Evolutionary conservation across 2,329 filamentous ascomycete species (phyloP).

Genomic region (Celoporthe dispersa): DNA sequence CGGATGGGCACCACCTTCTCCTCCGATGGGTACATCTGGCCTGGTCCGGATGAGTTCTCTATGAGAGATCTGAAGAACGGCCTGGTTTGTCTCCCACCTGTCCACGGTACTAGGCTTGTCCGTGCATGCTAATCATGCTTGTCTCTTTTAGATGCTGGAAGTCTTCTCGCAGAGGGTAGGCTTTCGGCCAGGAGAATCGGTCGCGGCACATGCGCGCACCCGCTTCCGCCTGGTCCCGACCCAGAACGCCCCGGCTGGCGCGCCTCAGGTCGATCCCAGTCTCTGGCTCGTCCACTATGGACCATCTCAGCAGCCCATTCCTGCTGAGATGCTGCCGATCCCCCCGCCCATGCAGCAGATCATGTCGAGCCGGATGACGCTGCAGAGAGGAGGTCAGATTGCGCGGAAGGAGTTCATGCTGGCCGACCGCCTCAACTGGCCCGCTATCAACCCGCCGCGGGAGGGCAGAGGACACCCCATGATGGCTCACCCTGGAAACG

Average conservation of each 20-base stretch:
- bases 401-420: constrained; percentile 94
- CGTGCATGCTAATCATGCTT: constrained; percentile 7
- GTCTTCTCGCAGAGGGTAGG: constrained; percentile 83
- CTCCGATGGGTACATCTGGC: constrained; percentile 93
- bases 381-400: constrained; percentile 77
- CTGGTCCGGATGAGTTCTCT: constrained; percentile 76
- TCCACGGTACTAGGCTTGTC: not conserved
- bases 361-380: constrained; percentile 66
- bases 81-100: constrained; percentile 49
- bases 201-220: constrained; percentile 77
- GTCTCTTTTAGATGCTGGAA: constrained; percentile 75
- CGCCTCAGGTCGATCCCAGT: constrained; percentile 74
- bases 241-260: constrained; percentile 70
- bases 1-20: constrained; percentile 75
- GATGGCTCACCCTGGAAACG: constrained; percentile 50
- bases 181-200: constrained; percentile 75
- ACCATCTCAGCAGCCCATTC: constrained; percentile 73
- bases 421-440: constrained; percentile 87
- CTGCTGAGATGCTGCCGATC: constrained; percentile 68
- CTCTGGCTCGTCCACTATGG: constrained; percentile 94
- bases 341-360: constrained; percentile 63
- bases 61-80: constrained; percentile 71
- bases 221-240: constrained; percentile 79
- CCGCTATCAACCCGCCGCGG: constrained; percentile 73
- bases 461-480: constrained; percentile 56